Evolutionary conservation across 2,329 filamentous ascomycete species (phyloP).

Genomic region (Beauveria rudraprayagi): DNA sequence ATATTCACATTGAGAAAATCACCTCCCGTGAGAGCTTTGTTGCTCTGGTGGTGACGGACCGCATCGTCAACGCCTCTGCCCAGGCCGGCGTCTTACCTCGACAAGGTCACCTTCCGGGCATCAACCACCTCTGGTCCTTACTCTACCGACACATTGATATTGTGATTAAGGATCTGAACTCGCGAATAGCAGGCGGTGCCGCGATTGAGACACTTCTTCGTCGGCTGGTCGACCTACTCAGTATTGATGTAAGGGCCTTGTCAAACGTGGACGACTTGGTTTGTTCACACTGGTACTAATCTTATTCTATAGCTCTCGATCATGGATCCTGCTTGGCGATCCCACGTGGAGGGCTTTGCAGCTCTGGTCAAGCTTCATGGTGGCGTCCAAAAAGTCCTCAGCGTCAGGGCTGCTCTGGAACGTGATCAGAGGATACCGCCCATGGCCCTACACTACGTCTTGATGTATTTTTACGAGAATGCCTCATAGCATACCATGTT

Average conservation of each 20-base stretch:
- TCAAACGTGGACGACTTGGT: neutral
- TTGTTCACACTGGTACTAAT: neutral
- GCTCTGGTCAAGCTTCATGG: slow-evolving; percentile 8
- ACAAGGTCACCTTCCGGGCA: slow-evolving; percentile 1
- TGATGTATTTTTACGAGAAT: neutral
- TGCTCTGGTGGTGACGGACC: slow-evolving; percentile 1
- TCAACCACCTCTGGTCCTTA: slow-evolving; percentile 7
- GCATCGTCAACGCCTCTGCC: slow-evolving; percentile 7
- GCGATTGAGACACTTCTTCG: neutral
- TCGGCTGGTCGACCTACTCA: neutral
- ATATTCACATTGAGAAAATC: slow-evolving; percentile 1
- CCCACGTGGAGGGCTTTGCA: slow-evolving; percentile 4
- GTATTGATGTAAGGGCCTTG: neutral
- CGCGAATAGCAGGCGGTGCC: neutral
- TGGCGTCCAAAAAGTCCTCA: slow-evolving; percentile 1
- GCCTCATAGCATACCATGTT: too few species aligned
- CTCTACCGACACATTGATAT: slow-evolving; percentile 1
- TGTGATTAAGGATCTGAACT: slow-evolving; percentile 5
- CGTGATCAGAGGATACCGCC: neutral
- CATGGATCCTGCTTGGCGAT: slow-evolving; percentile 8
- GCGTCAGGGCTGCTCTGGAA: neutral
- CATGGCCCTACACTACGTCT: slow-evolving; percentile 5
- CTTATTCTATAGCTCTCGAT: neutral
- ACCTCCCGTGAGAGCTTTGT: slow-evolving; percentile 1
- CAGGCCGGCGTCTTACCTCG: slow-evolving; percentile 2